A percentile compares a stretch with the other conserved stretches of the same genome.
phyloP scores from a whole-genome alignment of 805 yeast species.

The Myxozyma sirexii region DNA sequence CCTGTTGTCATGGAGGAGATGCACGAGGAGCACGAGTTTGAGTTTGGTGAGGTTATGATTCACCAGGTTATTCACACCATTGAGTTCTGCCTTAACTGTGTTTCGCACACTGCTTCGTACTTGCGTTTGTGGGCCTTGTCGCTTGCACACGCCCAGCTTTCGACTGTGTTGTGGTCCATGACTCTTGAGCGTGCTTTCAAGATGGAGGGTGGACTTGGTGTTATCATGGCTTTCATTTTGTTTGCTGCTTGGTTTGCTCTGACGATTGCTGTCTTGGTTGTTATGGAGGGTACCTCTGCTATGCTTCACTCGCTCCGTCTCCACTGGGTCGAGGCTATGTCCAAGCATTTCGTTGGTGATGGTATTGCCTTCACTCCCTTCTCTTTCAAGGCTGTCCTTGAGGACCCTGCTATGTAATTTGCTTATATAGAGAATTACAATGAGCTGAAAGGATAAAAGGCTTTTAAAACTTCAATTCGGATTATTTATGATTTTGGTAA shows the following conservation, averaged over 20 bases:
- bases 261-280: conserved; percentile 86
- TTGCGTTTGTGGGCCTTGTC: conserved; percentile 96
- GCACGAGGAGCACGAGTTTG: conserved; percentile 61
- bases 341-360: conserved; percentile 96
- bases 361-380: conserved; percentile 92
- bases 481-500: neutral
- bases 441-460: neutral
- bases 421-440: neutral
- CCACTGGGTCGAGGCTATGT: conserved; percentile 99
- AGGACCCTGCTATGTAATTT: conserved; percentile 30
- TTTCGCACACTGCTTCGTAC: conserved; percentile 97
- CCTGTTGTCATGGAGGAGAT: conserved; percentile 44
- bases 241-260: conserved; percentile 95
- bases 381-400: conserved; percentile 51
- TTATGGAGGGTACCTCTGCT: conserved; percentile 99
- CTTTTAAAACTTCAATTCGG: neutral
- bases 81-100: conserved; percentile 95
- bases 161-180: conserved; percentile 96
- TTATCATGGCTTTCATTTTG: conserved; percentile 70
- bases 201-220: conserved; percentile 65
- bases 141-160: conserved; percentile 93
- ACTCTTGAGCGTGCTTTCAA: conserved; percentile 81
- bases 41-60: conserved; percentile 91
- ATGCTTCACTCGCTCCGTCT: conserved; percentile 98
- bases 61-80: conserved; percentile 97